Conservation (phyloP, 2,329 filamentous ascomycete genomes). For the Penicillium concentricum region DNA sequence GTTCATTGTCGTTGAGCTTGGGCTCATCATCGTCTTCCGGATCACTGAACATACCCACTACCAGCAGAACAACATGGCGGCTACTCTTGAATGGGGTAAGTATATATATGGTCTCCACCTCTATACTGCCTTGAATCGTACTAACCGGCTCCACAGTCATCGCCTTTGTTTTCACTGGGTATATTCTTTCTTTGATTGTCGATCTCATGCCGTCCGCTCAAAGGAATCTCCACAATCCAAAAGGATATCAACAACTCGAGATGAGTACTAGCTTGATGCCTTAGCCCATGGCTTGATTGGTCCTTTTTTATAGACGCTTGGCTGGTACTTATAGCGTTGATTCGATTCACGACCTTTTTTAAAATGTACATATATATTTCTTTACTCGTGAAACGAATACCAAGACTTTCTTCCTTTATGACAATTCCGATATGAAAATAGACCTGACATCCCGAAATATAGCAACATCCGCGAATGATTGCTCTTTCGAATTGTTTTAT, state of each 20-base stretch:
- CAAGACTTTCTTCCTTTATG: neutral
- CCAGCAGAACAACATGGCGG: conserved; percentile 14
- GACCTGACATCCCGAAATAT: neutral
- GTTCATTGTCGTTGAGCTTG: conserved; percentile 19
- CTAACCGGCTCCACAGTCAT: conserved; percentile 12
- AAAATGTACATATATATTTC: conserved; percentile 6
- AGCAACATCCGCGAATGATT: neutral
- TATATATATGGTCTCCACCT: neutral
- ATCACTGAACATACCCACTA: conserved; percentile 13
- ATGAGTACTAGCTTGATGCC: conserved; percentile 10
- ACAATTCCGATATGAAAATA: neutral
- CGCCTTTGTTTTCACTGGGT: conserved; percentile 20
- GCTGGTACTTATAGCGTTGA: neutral
- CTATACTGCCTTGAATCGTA: neutral
- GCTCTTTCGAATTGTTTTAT: neutral
- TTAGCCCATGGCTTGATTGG: neutral
- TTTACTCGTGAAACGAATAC: conserved; percentile 4
- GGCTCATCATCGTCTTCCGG: conserved; percentile 18
- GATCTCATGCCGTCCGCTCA: conserved; percentile 14
- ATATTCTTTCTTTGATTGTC: conserved; percentile 19
- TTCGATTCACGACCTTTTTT: neutral
- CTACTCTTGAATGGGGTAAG: conserved; percentile 20
- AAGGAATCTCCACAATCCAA: conserved; percentile 5
- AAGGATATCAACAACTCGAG: conserved; percentile 18
- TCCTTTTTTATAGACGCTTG: neutral